Conservation (phyloP, 1,284 basidiomycete genomes). For the Apiotrichum laibachii region DNA sequence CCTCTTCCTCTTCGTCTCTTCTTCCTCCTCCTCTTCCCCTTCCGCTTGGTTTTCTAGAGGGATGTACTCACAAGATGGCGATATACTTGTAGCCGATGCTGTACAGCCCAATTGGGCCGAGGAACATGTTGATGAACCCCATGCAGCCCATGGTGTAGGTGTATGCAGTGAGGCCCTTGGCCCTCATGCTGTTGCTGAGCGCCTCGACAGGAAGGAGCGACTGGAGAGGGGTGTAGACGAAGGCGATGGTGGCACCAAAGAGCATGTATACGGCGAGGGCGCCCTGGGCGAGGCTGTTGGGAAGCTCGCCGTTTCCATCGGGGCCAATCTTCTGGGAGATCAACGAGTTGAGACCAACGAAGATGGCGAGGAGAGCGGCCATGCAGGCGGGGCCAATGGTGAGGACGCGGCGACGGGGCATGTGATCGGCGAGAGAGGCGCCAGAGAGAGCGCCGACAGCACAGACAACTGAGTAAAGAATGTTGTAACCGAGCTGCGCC, state of each 20-base stretch:
- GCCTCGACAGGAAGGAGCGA: constrained; percentile 61
- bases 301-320: not conserved
- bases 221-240: constrained; percentile 50
- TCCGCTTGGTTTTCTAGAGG: no score
- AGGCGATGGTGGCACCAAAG: constrained; percentile 17
- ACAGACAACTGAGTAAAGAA: constrained; percentile 57
- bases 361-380: not conserved
- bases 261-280: constrained; percentile 5
- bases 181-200: constrained; percentile 59
- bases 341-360: constrained; percentile 3
- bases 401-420: constrained; percentile 10
- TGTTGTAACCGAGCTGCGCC: constrained; percentile 56
- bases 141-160: constrained; percentile 56
- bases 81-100: constrained; percentile 20
- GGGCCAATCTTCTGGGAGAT: not conserved
- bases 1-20: no score
- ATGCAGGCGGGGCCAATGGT: constrained; percentile 14
- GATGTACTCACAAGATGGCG: constrained; percentile 31
- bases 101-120: constrained; percentile 52
- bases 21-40: no score
- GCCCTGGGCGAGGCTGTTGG: not conserved
- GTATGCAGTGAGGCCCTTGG: constrained; percentile 58
- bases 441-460: constrained; percentile 53
- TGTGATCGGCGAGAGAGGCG: constrained; percentile 12
- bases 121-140: constrained; percentile 56